Evolutionary conservation across 306 rosid species (phyloP).

Genomic region (apple (Malus domestica)): ASM211411v1 NC_041802.1:5351501-5352000

Average conservation of each 20-base stretch:
- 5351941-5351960: background rate
- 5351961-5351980: background rate
- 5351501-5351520: background rate
- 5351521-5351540: background rate
- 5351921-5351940: background rate
- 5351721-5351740: background rate
- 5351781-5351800: slow-evolving; percentile 1
- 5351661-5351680: background rate
- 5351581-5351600: background rate
- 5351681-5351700: background rate
- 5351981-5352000: background rate
- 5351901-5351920: background rate
- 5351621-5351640: background rate
- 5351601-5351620: background rate
- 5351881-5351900: background rate
- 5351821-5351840: background rate
- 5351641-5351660: background rate
- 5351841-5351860: background rate
- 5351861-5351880: background rate
- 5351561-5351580: background rate
- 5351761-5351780: background rate
- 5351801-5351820: background rate
- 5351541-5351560: background rate
- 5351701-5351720: slow-evolving; percentile 12
- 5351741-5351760: background rate